These are phyloP conservation scores for Aspergillus texensis DNA, from an alignment of 2,329 filamentous ascomycete genomes.

Conservation along the genomic window DNA sequence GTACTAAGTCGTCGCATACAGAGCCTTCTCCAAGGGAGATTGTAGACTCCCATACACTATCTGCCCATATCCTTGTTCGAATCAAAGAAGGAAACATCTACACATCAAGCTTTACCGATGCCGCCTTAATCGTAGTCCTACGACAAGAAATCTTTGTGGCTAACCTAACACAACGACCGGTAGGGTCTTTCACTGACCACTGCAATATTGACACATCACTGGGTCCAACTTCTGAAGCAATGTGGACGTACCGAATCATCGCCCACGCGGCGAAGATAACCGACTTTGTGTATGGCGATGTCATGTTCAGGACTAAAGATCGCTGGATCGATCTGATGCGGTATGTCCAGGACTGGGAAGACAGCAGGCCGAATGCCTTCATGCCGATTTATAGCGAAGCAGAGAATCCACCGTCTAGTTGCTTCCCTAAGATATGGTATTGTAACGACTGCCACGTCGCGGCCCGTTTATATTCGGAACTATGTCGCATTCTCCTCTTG, in stretches of 20 bases:
- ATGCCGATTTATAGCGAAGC: not conserved
- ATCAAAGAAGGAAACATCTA: slow-evolving; percentile 3
- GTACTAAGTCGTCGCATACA: not conserved
- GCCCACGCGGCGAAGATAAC: slow-evolving; percentile 8
- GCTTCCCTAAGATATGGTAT: slow-evolving; percentile 5
- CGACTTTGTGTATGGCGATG: slow-evolving; percentile 7
- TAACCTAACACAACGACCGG: slow-evolving; percentile 5
- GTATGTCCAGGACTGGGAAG: slow-evolving; percentile 8
- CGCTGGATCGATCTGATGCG: slow-evolving; percentile 4
- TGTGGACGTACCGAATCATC: slow-evolving; percentile 7
- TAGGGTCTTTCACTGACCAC: not conserved
- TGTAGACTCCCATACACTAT: not conserved
- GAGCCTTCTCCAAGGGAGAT: not conserved
- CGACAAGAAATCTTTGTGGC: slow-evolving; percentile 7
- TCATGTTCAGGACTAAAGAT: not conserved
- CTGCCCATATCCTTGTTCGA: slow-evolving; percentile 1
- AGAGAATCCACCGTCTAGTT: not conserved
- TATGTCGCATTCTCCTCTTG: slow-evolving; percentile 6
- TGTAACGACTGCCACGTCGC: slow-evolving; percentile 8
- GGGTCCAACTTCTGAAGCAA: slow-evolving; percentile 1
- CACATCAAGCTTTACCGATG: slow-evolving; percentile 7
- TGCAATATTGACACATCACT: slow-evolving; percentile 9
- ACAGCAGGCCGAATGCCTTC: not conserved
- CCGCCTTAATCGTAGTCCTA: slow-evolving; percentile 7
- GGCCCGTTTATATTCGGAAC: slow-evolving; percentile 3